Conservation (phyloP, 1,284 basidiomycete genomes). For the Takashimella tepidaria region DNA sequence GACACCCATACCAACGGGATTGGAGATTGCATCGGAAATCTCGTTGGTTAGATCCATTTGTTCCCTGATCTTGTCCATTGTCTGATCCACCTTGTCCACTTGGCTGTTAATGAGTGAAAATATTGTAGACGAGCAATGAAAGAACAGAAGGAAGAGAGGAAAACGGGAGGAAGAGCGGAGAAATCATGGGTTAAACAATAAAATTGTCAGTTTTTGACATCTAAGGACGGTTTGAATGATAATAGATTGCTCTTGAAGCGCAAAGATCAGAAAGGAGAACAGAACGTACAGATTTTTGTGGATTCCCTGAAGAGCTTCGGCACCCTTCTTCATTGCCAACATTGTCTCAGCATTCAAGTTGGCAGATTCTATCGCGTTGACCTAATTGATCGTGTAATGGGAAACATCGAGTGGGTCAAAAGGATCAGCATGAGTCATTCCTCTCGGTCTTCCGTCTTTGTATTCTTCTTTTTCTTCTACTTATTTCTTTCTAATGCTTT, state of each 20-base stretch:
- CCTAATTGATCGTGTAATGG: constrained; percentile 34
- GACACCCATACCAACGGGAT: constrained; percentile 62
- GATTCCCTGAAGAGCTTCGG: constrained; percentile 84
- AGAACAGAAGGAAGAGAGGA: not conserved
- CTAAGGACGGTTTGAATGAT: too few species aligned
- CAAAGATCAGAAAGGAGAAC: constrained; percentile 6
- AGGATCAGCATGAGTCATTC: too few species aligned
- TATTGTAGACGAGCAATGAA: not conserved
- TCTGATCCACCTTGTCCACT: constrained; percentile 85
- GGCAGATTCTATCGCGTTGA: constrained; percentile 95
- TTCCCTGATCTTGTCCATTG: constrained; percentile 85
- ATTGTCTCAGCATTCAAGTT: constrained; percentile 99
- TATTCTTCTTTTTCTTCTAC: too few species aligned
- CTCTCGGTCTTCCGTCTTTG: too few species aligned
- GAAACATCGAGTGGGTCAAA: too few species aligned
- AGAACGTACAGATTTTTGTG: constrained; percentile 79
- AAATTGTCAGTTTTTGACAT: too few species aligned
- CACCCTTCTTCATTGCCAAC: constrained; percentile 94
- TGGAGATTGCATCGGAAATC: constrained; percentile 90
- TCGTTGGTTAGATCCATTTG: constrained; percentile 94
- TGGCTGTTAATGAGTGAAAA: constrained; percentile 54
- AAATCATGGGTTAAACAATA: too few species aligned
- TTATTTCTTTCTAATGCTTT: too few species aligned
- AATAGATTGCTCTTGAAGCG: too few species aligned
- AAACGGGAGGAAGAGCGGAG: not conserved